phyloP scores from a whole-genome alignment of 2,329 filamentous ascomycete species.

The Claviceps sp. region DNA sequence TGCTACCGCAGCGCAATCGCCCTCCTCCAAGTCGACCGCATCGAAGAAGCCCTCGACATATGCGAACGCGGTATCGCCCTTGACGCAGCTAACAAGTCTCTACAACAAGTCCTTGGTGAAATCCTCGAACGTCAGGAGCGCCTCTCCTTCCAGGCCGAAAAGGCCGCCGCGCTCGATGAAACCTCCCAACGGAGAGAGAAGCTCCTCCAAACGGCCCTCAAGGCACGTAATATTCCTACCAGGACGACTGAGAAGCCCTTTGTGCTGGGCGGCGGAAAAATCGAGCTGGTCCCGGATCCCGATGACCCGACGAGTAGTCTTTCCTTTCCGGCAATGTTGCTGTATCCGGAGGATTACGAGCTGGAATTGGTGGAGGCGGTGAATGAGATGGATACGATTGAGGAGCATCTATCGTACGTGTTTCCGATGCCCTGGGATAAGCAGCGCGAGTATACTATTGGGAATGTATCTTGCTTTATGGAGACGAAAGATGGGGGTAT shows the following conservation, averaged over 20 bases:
- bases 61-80: slow-evolving; percentile 59
- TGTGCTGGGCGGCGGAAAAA: slow-evolving; percentile 72
- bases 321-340: slow-evolving; percentile 63
- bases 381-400: slow-evolving; percentile 59
- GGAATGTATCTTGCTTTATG: slow-evolving; percentile 72
- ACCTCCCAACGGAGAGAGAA: slow-evolving; percentile 40
- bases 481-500: slow-evolving; percentile 70
- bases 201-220: slow-evolving; percentile 52
- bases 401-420: slow-evolving; percentile 71
- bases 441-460: slow-evolving; percentile 48
- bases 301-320: slow-evolving; percentile 60
- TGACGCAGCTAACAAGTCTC: slow-evolving; percentile 55
- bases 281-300: slow-evolving; percentile 58
- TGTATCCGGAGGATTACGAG: slow-evolving; percentile 74
- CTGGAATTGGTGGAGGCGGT: slow-evolving; percentile 87
- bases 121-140: slow-evolving; percentile 45
- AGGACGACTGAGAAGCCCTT: slow-evolving; percentile 58
- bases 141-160: slow-evolving; percentile 40
- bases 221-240: slow-evolving; percentile 55
- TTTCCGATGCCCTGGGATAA: slow-evolving; percentile 81
- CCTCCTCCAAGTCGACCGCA: slow-evolving; percentile 63
- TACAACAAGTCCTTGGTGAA: slow-evolving; percentile 48
- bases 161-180: slow-evolving; percentile 41
- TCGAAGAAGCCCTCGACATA: slow-evolving; percentile 69
- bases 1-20: slow-evolving; percentile 76